Evolutionary conservation across 2,329 filamentous ascomycete genomes (phyloP).

Genomic region (Penicillium sp.): DNA sequence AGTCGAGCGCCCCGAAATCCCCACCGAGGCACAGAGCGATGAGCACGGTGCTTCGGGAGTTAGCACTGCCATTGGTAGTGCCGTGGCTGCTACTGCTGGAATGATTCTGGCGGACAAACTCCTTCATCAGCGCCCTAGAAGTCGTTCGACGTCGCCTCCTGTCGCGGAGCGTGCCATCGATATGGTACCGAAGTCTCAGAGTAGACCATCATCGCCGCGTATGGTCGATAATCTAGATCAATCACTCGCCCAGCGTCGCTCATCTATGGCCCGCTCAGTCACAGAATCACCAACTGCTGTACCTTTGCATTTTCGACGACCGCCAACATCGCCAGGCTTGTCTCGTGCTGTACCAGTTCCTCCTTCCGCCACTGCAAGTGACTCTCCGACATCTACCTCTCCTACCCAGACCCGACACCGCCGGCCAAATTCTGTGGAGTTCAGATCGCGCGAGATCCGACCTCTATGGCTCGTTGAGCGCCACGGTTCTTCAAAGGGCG

Average conservation of each 20-base stretch:
- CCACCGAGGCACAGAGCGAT: constrained; percentile 36
- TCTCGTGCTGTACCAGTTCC: constrained; percentile 38
- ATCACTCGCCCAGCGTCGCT: constrained; percentile 19
- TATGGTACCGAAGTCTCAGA: constrained; percentile 26
- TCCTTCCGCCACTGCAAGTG: constrained; percentile 27
- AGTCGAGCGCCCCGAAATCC: constrained; percentile 58
- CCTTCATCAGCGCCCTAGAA: constrained; percentile 25
- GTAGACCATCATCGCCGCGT: constrained; percentile 31
- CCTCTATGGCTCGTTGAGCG: constrained; percentile 77
- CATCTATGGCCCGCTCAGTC: constrained; percentile 25
- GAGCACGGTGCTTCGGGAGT: constrained; percentile 44
- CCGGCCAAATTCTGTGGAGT: constrained; percentile 48
- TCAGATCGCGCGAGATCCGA: constrained; percentile 61
- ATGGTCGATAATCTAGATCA: constrained; percentile 12
- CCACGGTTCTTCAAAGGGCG: constrained; percentile 41
- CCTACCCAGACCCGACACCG: constrained; percentile 41
- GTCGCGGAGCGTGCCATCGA: constrained; percentile 25
- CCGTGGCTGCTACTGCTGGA: constrained; percentile 12
- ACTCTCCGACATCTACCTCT: constrained; percentile 34
- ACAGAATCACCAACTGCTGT: constrained; percentile 49
- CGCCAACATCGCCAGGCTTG: constrained; percentile 41
- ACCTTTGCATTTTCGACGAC: constrained; percentile 51
- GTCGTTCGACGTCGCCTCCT: constrained; percentile 32
- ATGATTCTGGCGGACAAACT: constrained; percentile 17
- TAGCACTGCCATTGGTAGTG: constrained; percentile 16